Evolutionary conservation across 441 rosid genomes (phyloP).

Genomic region (Bocquillonia castaneifolia): DNA sequence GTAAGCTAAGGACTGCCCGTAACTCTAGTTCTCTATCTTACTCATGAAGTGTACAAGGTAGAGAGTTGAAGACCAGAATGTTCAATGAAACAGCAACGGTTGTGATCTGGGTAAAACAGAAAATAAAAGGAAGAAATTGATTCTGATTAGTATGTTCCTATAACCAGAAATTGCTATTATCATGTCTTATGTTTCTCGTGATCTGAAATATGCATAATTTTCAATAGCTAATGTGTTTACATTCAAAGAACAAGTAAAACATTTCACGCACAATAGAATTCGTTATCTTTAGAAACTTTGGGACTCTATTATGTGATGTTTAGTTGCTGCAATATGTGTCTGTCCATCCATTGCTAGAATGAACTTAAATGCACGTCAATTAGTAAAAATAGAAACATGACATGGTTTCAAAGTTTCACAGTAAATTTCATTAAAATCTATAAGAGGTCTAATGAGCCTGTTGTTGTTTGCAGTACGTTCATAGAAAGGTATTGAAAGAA

Average conservation of each 20-base stretch:
- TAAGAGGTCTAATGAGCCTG: not conserved
- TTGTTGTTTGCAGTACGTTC: slow-evolving; percentile 26
- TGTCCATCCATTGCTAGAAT: not conserved
- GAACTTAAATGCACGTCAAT: not conserved
- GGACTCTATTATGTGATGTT: no score
- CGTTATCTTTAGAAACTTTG: no score
- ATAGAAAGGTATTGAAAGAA: slow-evolving; percentile 11
- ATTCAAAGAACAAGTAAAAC: no score
- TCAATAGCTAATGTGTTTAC: not conserved
- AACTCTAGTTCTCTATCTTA: not conserved
- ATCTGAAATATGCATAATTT: not conserved
- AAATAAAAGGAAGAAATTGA: not conserved
- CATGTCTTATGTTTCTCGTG: not conserved
- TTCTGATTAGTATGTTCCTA: not conserved
- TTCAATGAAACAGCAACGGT: not conserved
- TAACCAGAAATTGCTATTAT: not conserved
- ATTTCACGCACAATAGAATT: no score
- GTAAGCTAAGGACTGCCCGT: not conserved
- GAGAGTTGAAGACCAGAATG: not conserved
- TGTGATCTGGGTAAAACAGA: not conserved
- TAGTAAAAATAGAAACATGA: not conserved
- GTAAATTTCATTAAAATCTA: not conserved
- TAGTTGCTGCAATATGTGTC: no score
- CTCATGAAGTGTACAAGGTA: not conserved
- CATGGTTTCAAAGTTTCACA: not conserved